Evolutionary conservation across 208 protist genomes (phyloP).

Genomic region (Trypanosomatidae sp.): DNA sequence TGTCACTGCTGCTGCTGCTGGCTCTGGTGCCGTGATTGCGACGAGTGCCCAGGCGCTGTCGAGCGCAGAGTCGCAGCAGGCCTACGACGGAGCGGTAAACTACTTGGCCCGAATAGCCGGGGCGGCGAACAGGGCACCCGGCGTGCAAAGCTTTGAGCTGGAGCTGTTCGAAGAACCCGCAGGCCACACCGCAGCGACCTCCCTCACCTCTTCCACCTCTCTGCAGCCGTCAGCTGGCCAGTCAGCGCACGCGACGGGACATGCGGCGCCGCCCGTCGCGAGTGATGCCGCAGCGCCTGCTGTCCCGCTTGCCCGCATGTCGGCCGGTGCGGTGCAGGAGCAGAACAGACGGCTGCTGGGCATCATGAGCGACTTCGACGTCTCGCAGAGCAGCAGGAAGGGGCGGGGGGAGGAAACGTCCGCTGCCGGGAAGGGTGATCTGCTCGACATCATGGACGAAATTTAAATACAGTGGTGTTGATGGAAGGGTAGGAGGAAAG

Average conservation of each 20-base stretch:
- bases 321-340: constrained; percentile 28
- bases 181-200: no score
- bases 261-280: not conserved
- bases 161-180: constrained; percentile 44
- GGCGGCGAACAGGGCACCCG: constrained; percentile 2
- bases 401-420: no score
- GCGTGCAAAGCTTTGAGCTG: constrained; percentile 37
- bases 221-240: not conserved
- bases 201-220: no score
- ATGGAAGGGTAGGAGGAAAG: no score
- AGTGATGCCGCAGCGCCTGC: not conserved
- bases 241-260: not conserved
- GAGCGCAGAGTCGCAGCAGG: no score
- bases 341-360: no score
- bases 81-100: constrained; percentile 56
- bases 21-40: no score
- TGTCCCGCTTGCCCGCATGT: constrained; percentile 38
- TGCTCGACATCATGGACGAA: constrained; percentile 90
- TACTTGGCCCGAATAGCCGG: constrained; percentile 55
- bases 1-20: no score
- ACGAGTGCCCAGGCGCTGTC: no score
- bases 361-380: constrained; percentile 56
- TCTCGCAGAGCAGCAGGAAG: no score
- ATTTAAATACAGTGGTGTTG: no score
- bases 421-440: no score